A percentile compares a stretch with the other conserved stretches of the same genome.
Evolutionary conservation across 1,284 basidiomycete genomes (phyloP).

Genomic region (Ceratobasidium sp.): DNA sequence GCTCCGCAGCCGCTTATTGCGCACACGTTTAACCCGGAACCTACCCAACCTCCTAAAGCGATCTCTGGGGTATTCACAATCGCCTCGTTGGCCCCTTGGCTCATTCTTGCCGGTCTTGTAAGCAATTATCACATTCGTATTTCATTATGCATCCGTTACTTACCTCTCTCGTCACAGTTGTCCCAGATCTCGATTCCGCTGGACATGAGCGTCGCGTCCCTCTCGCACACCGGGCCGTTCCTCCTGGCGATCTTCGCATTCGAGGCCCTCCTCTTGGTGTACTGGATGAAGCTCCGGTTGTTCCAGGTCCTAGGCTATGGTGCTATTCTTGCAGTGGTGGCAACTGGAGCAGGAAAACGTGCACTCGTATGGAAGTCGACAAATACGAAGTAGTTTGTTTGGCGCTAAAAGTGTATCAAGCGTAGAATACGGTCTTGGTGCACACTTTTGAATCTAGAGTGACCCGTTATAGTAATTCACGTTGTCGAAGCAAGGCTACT

Average conservation of each 20-base stretch:
- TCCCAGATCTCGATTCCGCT: constrained; percentile 70
- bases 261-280: constrained; percentile 83
- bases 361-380: constrained; percentile 62
- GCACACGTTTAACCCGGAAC: constrained; percentile 85
- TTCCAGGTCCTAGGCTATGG: constrained; percentile 84
- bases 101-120: constrained; percentile 75
- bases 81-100: constrained; percentile 80
- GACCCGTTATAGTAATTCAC: too few relatives aligned
- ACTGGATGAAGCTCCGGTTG: constrained; percentile 87
- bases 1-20: constrained; percentile 76
- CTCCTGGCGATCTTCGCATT: constrained; percentile 80
- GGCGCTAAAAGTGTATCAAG: background rate
- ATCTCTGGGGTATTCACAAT: constrained; percentile 76
- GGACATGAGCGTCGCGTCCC: constrained; percentile 60
- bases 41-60: constrained; percentile 73
- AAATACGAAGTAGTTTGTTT: constrained; percentile 21
- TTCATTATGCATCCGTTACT: constrained; percentile 9
- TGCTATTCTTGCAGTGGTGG: constrained; percentile 69
- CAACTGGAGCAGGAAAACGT: constrained; percentile 76
- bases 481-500: too few relatives aligned
- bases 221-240: constrained; percentile 78
- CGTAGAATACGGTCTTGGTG: too few relatives aligned
- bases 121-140: constrained; percentile 54
- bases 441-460: too few relatives aligned
- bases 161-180: constrained; percentile 66